These are phyloP conservation scores for Mucor plumbeus DNA, from an alignment of 371 early-diverging fungal genomes.

Conservation along the genomic window DNA sequence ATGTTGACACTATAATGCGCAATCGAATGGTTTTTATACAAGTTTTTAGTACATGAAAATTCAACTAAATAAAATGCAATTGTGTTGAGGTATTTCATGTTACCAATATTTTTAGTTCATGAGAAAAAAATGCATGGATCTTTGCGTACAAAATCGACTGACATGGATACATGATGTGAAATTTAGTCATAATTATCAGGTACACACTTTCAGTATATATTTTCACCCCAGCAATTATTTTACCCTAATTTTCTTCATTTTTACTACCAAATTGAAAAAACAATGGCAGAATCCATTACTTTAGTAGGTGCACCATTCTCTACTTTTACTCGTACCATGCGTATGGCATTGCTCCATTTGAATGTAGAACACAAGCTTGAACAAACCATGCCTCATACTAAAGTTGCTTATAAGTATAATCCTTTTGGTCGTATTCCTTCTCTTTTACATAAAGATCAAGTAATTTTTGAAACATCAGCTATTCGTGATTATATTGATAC, in stretches of 20 bases:
- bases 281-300: not conserved
- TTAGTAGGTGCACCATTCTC: slow-evolving; percentile 42
- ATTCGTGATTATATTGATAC: slow-evolving; percentile 41
- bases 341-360: slow-evolving; percentile 37
- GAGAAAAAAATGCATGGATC: not conserved
- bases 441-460: slow-evolving; percentile 21
- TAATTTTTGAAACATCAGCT: slow-evolving; percentile 34
- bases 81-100: too few relatives aligned
- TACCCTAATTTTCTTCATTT: not conserved
- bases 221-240: not conserved
- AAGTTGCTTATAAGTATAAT: slow-evolving; percentile 38
- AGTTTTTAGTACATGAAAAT: not conserved
- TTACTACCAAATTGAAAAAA: not conserved
- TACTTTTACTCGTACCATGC: slow-evolving; percentile 44
- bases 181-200: not conserved
- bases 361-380: slow-evolving; percentile 27
- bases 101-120: not conserved
- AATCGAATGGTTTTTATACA: not conserved
- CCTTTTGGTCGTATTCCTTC: slow-evolving; percentile 49
- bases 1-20: not conserved
- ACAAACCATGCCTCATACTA: slow-evolving; percentile 26
- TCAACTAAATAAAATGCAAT: too few relatives aligned
- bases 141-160: not conserved
- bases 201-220: not conserved
- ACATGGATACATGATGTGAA: too few relatives aligned